These are phyloP conservation scores for Clitopilus passeckerianus DNA, from an alignment of 768 basidiomycete genomes.

Conservation along the genomic window DNA sequence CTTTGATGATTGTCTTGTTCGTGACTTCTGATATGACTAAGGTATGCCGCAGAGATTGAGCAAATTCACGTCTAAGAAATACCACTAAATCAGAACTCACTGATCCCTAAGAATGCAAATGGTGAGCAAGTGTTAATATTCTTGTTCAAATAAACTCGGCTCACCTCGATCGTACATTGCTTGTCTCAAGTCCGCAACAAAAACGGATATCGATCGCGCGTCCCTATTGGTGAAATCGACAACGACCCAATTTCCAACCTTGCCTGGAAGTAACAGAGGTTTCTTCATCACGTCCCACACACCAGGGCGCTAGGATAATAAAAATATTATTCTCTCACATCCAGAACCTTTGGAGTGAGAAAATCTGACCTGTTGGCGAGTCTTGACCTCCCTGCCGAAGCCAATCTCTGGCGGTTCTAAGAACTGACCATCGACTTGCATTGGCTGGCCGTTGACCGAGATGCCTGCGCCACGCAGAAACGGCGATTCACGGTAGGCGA, in stretches of 20 bases:
- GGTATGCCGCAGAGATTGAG: too few species aligned
- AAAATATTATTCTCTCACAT: not conserved
- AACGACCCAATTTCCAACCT: constrained; percentile 14
- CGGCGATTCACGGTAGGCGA: constrained; percentile 31
- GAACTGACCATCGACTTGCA: constrained; percentile 28
- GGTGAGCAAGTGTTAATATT: not conserved
- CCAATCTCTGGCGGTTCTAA: constrained; percentile 25
- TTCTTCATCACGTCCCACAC: constrained; percentile 27
- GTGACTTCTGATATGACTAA: too few species aligned
- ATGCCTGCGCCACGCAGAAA: constrained; percentile 38
- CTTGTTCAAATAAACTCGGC: not conserved
- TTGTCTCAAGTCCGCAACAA: constrained; percentile 14
- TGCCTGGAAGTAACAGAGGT: constrained; percentile 12
- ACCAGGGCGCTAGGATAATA: constrained; percentile 14
- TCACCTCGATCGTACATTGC: constrained; percentile 20
- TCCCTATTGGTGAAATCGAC: constrained; percentile 20
- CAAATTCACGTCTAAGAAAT: too few species aligned
- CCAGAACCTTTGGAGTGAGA: not conserved
- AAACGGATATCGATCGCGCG: constrained; percentile 6
- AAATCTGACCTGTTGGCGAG: too few species aligned
- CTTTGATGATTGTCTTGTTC: too few species aligned
- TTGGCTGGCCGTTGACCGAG: constrained; percentile 20
- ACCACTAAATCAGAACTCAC: too few species aligned
- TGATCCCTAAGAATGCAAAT: too few species aligned
- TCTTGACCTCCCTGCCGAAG: constrained; percentile 13